phyloP scores from a whole-genome alignment of 129 eudicot genomes.

The Logfia minima region DNA sequence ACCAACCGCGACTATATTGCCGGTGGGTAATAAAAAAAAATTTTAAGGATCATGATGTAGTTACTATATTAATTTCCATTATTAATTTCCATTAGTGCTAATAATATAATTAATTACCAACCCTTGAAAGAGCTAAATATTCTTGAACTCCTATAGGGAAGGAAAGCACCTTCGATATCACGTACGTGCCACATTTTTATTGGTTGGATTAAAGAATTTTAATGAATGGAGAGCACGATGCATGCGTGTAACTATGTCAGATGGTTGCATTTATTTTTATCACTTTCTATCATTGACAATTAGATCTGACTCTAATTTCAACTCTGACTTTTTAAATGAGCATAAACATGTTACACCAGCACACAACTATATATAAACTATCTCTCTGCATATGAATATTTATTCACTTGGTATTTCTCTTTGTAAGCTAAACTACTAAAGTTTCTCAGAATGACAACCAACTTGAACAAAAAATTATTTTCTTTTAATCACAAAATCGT shows the following conservation, averaged over 20 bases:
- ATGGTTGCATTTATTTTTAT: slow-evolving; percentile 1
- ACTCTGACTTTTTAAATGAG: slow-evolving; percentile 11
- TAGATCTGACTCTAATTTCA: slow-evolving; percentile 25
- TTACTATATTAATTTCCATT: no score
- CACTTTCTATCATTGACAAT: slow-evolving; percentile 4
- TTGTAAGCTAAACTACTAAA: background rate
- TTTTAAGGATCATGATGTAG: no score
- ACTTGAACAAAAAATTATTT: slow-evolving; percentile 18
- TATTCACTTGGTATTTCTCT: slow-evolving; percentile 12
- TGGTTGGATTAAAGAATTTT: slow-evolving; percentile 33
- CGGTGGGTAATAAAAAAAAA: no score
- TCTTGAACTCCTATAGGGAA: no score
- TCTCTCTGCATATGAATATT: slow-evolving; percentile 12
- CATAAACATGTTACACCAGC: slow-evolving; percentile 15
- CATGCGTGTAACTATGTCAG: slow-evolving; percentile 34
- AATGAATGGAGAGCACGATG: slow-evolving; percentile 62
- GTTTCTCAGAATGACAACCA: slow-evolving; percentile 39
- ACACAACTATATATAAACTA: slow-evolving; percentile 27
- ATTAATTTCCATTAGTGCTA: no score
- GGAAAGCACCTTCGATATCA: slow-evolving; percentile 32
- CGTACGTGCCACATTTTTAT: slow-evolving; percentile 30
- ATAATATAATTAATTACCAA: no score
- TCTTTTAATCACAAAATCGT: slow-evolving; percentile 13
- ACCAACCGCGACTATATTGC: no score
- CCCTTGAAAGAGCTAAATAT: no score